Conservation (phyloP, 2,329 filamentous ascomycete genomes). For the Verticillium tricorpus region DNA sequence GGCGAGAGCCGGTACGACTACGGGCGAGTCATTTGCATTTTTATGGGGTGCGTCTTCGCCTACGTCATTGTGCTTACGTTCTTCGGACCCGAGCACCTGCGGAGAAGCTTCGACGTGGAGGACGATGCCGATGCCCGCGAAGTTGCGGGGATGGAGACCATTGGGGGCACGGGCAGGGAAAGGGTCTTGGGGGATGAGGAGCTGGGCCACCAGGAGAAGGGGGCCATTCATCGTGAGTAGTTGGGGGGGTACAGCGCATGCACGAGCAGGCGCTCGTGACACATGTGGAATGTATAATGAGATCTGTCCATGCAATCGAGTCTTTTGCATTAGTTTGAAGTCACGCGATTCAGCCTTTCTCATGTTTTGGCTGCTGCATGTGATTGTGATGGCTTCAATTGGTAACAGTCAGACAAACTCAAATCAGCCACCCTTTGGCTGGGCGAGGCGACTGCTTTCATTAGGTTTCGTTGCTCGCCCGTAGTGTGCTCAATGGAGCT, state of each 20-base stretch:
- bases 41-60: constrained; percentile 78
- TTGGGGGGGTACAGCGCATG: background rate
- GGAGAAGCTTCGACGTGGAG: constrained; percentile 44
- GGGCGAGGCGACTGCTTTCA: too few relatives aligned
- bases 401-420: too few relatives aligned
- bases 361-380: too few relatives aligned
- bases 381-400: too few relatives aligned
- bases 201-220: constrained; percentile 8
- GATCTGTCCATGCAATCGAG: too few relatives aligned
- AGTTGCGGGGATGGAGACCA: constrained; percentile 34
- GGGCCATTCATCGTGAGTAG: constrained; percentile 9
- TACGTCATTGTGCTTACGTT: constrained; percentile 59
- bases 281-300: too few relatives aligned
- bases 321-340: too few relatives aligned
- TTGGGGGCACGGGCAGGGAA: constrained; percentile 12
- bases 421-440: too few relatives aligned
- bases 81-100: constrained; percentile 53
- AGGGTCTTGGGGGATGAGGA: constrained; percentile 8
- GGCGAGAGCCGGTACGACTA: constrained; percentile 61
- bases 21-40: constrained; percentile 82
- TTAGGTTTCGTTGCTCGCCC: too few relatives aligned
- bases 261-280: too few relatives aligned
- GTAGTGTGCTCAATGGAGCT: too few relatives aligned
- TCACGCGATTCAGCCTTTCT: too few relatives aligned
- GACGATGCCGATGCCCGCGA: constrained; percentile 44